Evolutionary conservation across 441 rosid genomes (phyloP).

Genomic region (Mallotus japonicus): DNA sequence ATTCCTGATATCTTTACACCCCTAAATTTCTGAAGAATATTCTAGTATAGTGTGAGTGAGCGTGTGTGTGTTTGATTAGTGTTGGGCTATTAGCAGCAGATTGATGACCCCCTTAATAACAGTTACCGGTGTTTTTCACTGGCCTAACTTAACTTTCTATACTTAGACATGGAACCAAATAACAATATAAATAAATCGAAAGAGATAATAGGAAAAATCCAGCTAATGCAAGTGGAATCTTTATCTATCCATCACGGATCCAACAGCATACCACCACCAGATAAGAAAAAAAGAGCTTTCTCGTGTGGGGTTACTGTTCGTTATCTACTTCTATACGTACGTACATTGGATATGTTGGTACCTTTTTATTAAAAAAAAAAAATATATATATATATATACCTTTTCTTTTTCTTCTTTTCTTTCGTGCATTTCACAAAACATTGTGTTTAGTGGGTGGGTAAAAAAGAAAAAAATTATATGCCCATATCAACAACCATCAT

Average conservation of each 20-base stretch:
- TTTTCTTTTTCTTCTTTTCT: too few relatives aligned
- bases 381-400: too few relatives aligned
- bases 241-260: neutral
- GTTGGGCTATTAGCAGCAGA: neutral
- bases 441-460: too few relatives aligned
- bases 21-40: too few relatives aligned
- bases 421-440: too few relatives aligned
- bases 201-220: neutral
- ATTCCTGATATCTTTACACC: too few relatives aligned
- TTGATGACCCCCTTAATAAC: neutral
- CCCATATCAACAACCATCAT: too few relatives aligned
- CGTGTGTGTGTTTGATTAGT: neutral
- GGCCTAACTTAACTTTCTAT: neutral
- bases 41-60: neutral
- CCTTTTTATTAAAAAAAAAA: too few relatives aligned
- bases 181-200: neutral
- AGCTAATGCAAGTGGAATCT: neutral
- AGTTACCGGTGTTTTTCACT: slow-evolving; percentile 5
- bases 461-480: too few relatives aligned
- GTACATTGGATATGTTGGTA: too few relatives aligned
- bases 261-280: neutral
- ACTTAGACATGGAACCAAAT: neutral
- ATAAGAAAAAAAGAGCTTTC: neutral
- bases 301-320: neutral
- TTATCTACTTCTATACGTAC: neutral